Base-by-base conservation (phyloP, 768 basidiomycete genomes). In the Suillus variegatus region DNA sequence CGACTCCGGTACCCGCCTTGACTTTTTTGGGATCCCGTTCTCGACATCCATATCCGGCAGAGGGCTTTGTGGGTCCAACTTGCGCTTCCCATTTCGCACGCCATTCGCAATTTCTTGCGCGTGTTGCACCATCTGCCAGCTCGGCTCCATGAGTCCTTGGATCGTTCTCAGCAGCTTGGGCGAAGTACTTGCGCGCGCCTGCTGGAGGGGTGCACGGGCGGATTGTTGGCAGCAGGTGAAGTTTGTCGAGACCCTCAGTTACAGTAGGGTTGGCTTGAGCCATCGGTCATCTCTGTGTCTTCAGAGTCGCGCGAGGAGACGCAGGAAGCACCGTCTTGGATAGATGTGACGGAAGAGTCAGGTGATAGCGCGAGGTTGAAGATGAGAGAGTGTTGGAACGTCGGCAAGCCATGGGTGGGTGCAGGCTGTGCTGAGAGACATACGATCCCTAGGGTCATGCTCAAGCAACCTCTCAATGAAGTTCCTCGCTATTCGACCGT, bases 321-420 rank as follows among this genome's bases (percentile, higher is more conserved):
- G 4, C 14, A 36, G 25, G 58, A 43, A 60, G 25, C 3, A 35
- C 70, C 71, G 6, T 73, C 72, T 6, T 69, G 69, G 22, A 75
- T 35, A 13, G 71, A 72, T 14, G 72, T 65, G 35, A 73, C n/a
- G 28, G 72, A 66, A 13, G 74, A 68, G 25, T n/a, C 67, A 4
- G 68, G 68, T 62, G 60, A 64, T 63, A 22, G 51, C 61, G 36
- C 66, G 67, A n/a, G 44, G 40, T 7, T 20, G 47, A 35, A 61
- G 36, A 32, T 35, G 22, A 8, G 4, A 5, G 0, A 55, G 54
- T 13, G 54, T 55, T n/a, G 54, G 54, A 36, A 5, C 44, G 20
- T 35, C 61, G 71, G 4, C 35, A 3, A 98, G 82, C 97, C 97
- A 99, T 1, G 87, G 86, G 70, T 98, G 95, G 0, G 76, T 35